Base-by-base conservation (phyloP, 2,329 filamentous ascomycete genomes). In the Fusarium sacchari region DNA sequence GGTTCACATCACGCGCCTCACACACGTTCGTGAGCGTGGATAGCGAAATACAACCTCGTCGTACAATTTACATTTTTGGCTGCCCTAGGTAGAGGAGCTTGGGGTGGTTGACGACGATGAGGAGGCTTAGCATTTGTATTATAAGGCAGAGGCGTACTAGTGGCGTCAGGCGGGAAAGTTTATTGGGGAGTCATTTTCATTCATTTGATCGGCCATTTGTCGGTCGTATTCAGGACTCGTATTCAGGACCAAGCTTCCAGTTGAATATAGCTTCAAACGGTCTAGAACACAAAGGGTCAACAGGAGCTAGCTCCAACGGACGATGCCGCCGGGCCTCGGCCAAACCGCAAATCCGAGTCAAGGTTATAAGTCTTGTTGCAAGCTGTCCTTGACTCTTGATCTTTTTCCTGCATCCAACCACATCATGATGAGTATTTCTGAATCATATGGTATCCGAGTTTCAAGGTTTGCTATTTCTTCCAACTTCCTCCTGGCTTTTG, bases 401-500 rank as follows among this genome's bases (percentile, higher is more conserved):
- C n/a, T 17, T 18, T 17, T 18, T 11, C 8, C 32, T 22, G 22
- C 9, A 5, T 32, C 30, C 30, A 7, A 40, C 12, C 39, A 24
- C 12, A 20, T 10, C 47, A 50, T 8, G 0, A 50, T 50, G 22
- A 34, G 47, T 34, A 20, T 34, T 4, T 34, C 17, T 24, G 17
- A 5, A 24, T 3, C 12, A 18, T 34, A 34, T 24, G 6, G 11
- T 24, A 7, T 50, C 12, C 30, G 30, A 14, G 30, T 34, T 34
- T 50, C 17, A 32, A 50, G 47, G 47, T 50, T 14, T 13, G 47
- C 14, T 4, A 4, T 24, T 7, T 24, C 22, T 50, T 18, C 28
- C 7, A n/a, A 20, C 5, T 10, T 17, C 8, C 2, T 9, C 22
- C 17, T 20, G 2, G 2, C 9, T n/a, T 50, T 20, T 7, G 6